Conservation (phyloP, 257 asterid genomes). For the Solanum corneliomulleri region DNA sequence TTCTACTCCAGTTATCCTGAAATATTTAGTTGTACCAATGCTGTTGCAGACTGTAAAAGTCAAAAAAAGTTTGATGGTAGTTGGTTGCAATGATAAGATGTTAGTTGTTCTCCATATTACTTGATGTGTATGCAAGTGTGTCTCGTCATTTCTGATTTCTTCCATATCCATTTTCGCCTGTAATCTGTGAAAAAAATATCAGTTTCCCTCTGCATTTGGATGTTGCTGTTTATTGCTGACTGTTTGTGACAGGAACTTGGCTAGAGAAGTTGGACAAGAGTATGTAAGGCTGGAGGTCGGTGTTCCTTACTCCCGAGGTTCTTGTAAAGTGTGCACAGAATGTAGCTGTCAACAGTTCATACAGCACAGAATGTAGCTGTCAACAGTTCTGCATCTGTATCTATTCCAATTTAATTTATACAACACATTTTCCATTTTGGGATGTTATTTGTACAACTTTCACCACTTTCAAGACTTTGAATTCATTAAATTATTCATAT, state of each 20-base stretch:
- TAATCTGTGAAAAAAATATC: not conserved
- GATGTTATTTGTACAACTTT: not conserved
- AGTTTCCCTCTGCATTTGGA: not conserved
- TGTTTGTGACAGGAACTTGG: constrained; percentile 58
- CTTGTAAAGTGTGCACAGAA: not conserved
- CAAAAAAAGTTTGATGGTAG: not conserved
- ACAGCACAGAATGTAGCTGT: not conserved
- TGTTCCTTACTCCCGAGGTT: not conserved
- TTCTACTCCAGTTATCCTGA: not conserved
- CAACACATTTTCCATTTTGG: not conserved
- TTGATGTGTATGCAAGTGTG: not conserved
- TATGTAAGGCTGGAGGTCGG: constrained; percentile 71
- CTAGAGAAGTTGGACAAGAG: constrained; percentile 86
- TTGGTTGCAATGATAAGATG: not conserved
- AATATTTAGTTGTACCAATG: not conserved
- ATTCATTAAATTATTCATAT: not conserved
- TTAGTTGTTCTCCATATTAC: not conserved
- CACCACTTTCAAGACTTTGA: not conserved
- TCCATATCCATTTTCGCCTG: not conserved
- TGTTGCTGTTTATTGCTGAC: not conserved
- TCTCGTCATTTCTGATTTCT: not conserved
- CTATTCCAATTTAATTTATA: not conserved
- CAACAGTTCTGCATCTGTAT: not conserved
- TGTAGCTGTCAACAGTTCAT: not conserved
- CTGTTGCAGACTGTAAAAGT: not conserved